Evolutionary conservation across 805 yeast genomes (phyloP), one percentile per base, ranked within the genome.

Genomic region (Candida hispaniensis): DNA sequence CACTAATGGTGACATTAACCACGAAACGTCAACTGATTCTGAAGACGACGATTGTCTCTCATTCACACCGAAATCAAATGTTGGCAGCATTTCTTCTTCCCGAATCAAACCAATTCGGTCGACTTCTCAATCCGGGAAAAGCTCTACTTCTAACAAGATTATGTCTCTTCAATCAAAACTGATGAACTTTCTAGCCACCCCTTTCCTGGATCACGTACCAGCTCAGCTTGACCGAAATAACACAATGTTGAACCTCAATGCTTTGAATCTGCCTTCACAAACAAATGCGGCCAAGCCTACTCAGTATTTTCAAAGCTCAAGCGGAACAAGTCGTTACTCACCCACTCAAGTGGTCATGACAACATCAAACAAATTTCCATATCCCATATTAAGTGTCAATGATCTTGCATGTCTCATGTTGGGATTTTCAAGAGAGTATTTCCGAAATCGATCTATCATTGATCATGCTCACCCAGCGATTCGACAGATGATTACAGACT

Each of bases 391-490:
- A 48, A 86, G 93, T 5, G 83, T 93, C 10, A 86, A 88, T 52
- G 96, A 86, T 56, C 62, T 85, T 44, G 93, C 94, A 0, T 80
- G 93, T 50, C 63, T 83, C 41, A 73, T 81, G 61, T 80, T 86
- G 57, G 95, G 95, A 11, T 72, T 80, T 3, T 73, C 82, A 28
- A 71, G 74, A 48, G 64, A 62, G 21, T 74, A 75, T 17, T 61
- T 83, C 20, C 66, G 68, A 21, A 64, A 75, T 11, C 55, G 77
- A 33, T 71, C 82, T 0, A 61, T 86, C 20, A 63, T 82, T 60
- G 93, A 80, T 54, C 64, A 83, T 44, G 73, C 59, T 11, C 21
- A 35, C 10, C 28, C 44, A 17, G 22, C 26, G n/a, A 35, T 34
- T 10, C 38, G 33, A 3, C 38, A 10, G 3, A 27, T 17, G 3